Conservation (phyloP, 2,329 filamentous ascomycete genomes). For the Phaeosphaeriaceae sp. region DNA sequence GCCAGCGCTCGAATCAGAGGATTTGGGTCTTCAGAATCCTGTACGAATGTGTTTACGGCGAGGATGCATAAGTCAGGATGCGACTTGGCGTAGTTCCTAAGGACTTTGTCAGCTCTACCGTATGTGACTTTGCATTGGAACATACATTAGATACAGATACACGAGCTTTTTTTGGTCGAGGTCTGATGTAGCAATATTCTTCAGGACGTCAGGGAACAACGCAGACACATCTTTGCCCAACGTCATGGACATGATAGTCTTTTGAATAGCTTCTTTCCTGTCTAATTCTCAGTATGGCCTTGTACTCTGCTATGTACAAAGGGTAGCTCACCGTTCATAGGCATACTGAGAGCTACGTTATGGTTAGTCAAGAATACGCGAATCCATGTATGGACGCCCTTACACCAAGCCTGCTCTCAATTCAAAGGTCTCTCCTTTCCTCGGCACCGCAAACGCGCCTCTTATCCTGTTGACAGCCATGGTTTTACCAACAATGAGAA, state of each 20-base stretch:
- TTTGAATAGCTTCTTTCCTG: conserved; percentile 97
- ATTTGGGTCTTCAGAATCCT: conserved; percentile 98
- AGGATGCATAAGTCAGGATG: conserved; percentile 98
- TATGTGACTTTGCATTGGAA: neutral
- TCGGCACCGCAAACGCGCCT: conserved; percentile 88
- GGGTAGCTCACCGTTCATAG: conserved; percentile 73
- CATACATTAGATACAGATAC: conserved; percentile 93
- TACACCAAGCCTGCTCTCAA: conserved; percentile 87
- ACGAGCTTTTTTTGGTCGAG: conserved; percentile 99
- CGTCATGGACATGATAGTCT: conserved; percentile 99
- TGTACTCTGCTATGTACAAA: neutral
- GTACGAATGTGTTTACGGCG: conserved; percentile 98
- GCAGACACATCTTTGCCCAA: conserved; percentile 97
- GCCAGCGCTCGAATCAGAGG: conserved; percentile 92
- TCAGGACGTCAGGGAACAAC: conserved; percentile 94
- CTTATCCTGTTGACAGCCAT: conserved; percentile 98
- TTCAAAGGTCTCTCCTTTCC: conserved; percentile 98
- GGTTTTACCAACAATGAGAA: conserved; percentile 40
- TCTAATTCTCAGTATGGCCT: conserved; percentile 40
- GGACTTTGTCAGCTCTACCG: conserved; percentile 8
- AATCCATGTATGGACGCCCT: conserved; percentile 14
- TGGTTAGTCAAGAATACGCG: conserved; percentile 36
- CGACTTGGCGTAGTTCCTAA: conserved; percentile 98
- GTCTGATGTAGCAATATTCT: conserved; percentile 95
- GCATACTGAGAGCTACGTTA: conserved; percentile 88